A percentile compares a stretch with the other conserved stretches of the same genome.
phyloP scores from a whole-genome alignment of 2,329 filamentous ascomycete genomes.

The Colletotrichum sublineola region DNA sequence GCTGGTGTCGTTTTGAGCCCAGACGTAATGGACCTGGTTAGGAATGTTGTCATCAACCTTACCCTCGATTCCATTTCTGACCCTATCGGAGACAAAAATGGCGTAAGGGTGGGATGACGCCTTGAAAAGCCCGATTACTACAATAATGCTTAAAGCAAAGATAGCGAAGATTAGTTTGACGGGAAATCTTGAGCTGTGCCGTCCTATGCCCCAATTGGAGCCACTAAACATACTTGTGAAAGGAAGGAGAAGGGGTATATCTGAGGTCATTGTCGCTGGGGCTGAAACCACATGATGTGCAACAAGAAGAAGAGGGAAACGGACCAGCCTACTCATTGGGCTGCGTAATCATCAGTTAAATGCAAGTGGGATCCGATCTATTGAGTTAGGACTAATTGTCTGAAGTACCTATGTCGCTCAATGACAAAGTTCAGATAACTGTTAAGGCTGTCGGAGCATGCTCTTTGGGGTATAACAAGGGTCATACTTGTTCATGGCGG shows the following conservation, averaged over 20 bases:
- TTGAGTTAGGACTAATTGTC: not conserved
- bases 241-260: not conserved
- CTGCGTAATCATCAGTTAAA: not conserved
- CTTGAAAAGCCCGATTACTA: not conserved
- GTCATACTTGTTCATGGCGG: not conserved
- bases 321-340: no score
- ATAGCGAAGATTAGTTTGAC: not conserved
- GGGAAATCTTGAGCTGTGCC: not conserved
- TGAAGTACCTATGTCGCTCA: no score
- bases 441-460: not conserved
- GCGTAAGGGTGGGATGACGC: not conserved
- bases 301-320: not conserved
- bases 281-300: not conserved
- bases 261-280: not conserved
- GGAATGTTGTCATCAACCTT: slow-evolving; percentile 41
- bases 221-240: not conserved
- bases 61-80: not conserved
- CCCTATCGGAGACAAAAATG: not conserved
- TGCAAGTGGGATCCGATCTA: not conserved
- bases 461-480: not conserved
- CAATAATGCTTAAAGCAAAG: not conserved
- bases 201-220: not conserved
- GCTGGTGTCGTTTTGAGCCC: slow-evolving; percentile 42
- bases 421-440: not conserved
- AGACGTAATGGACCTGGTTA: slow-evolving; percentile 47